Evolutionary conservation across 352 stramenopile genomes (phyloP), one percentile per base, ranked within the genome.

Genomic region (Thraustotheca clavata): DNA sequence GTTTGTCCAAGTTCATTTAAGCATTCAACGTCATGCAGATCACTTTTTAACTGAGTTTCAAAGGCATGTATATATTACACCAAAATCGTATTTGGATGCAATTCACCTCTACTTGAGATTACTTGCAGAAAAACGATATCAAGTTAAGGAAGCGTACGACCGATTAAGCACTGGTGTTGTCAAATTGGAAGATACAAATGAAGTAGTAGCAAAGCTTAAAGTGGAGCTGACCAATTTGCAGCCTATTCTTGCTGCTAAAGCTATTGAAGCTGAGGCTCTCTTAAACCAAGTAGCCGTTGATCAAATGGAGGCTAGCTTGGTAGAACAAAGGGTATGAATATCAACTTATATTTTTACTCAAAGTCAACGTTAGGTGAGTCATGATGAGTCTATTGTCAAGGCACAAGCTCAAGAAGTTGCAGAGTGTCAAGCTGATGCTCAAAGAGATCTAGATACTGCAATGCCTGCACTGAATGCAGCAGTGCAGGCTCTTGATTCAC

Each of bases 61-160:
- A 39, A 67, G 83, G 0, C 71, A 72, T 6, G 74, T 87, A 14
- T 83, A 81, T 54, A 67, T 89, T 20, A 91, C 83, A 6, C 91
- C 88, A 22, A 83, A 91, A 36, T 83, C 94, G 47, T 96, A 96
- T 54, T 73, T 98, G 14, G 89, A 96, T 55, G 66, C 98, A 14
- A 91, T 98, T 24, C 68, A 82, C 4, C 77, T 94, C 20, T 97
- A 94, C 27, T 60, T 85, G n/a, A 67, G 78, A 4, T 87, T 95
- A 43, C 79, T 95, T 43, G 47, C 33, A 0, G 76, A 88, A 22
- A 84, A 89, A 46, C 74, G 76, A 38, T 61, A 32, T 0, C 34
- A 38, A 0, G 67, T 80, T 39, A 70, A 81, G 26, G 67, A 68
- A 2, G 88, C 85, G 39, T 62, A 90, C 0, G 71, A 80, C 6